Evolutionary conservation across 805 yeast species (phyloP), one percentile per base, ranked within the genome.

Genomic region (Deakozyma indianensis): DNA sequence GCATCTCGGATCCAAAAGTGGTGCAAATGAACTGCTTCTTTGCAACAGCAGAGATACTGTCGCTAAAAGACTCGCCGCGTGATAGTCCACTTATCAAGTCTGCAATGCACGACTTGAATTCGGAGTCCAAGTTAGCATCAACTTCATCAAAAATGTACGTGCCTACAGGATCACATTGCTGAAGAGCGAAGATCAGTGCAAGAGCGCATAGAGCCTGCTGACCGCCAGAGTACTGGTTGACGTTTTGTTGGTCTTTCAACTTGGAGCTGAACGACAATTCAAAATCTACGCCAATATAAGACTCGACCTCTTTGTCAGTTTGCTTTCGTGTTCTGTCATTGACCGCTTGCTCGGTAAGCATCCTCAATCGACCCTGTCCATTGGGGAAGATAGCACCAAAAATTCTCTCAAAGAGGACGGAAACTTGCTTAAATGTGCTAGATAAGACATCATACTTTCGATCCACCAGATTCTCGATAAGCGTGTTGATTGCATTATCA

Each of bases 191-290:
- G 52, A 92, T 88, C 43, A 92, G 71, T 0, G 97, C 88, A 53
- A 92, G 78, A 0, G 98, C 97, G 68, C 97, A 88, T n/a, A 92
- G 67, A 0, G 96, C 83, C 60, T 90, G 90, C 58, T 92, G 98
- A 9, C 98, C 98, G 35, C 98, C 98, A 1, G 96, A 85, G 16
- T 92, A 68, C 59, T 88, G 96, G 59, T 86, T 95, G 47, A 90
- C 80, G 50, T 83, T 71, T 49, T 81, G 83, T 59, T 85, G 95
- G 53, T 87, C 96, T 57, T 88, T 83, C 23, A 73, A 70, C 56
- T 80, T 80, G 7, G 94, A 81, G 59, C 86, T 90, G 69, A 90
- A 90, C 0, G 96, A 84, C 2, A 88, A 96, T 7, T 80, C 70
- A 45, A 92, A 84, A 0, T 94, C 75, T 2, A 90, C 86, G 22